phyloP scores from a whole-genome alignment of 768 basidiomycete species.

The Steccherinum ochraceum region DNA sequence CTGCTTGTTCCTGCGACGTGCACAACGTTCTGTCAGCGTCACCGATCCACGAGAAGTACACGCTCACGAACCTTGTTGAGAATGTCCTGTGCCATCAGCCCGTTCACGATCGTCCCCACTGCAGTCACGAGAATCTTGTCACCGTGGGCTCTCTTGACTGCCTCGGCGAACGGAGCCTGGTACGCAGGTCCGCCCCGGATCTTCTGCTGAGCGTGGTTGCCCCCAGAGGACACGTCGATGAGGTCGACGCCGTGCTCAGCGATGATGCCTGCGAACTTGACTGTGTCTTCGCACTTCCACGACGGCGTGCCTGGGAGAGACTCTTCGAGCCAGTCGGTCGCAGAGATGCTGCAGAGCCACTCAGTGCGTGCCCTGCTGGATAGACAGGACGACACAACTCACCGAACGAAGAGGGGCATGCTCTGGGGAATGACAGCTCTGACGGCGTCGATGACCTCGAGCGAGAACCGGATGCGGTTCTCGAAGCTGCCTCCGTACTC shows the following conservation, averaged over 20 bases:
- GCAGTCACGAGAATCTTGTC: constrained; percentile 38
- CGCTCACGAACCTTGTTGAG: constrained; percentile 37
- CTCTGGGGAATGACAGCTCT: constrained; percentile 50
- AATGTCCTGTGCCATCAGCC: constrained; percentile 48
- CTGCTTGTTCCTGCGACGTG: constrained; percentile 48
- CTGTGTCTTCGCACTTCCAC: constrained; percentile 67
- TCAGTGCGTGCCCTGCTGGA: too few relatives aligned
- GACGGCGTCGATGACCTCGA: constrained; percentile 37
- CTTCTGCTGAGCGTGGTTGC: constrained; percentile 44
- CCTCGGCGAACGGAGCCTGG: constrained; percentile 9
- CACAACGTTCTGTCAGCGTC: not conserved
- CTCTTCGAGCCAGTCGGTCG: constrained; percentile 66
- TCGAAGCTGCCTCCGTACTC: constrained; percentile 40
- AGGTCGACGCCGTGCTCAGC: constrained; percentile 66
- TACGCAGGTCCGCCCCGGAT: constrained; percentile 29
- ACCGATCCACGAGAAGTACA: not conserved
- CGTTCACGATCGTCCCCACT: constrained; percentile 56
- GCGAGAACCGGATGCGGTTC: constrained; percentile 35
- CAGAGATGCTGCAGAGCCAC: constrained; percentile 44
- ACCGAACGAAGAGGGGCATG: constrained; percentile 73
- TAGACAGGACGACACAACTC: too few relatives aligned
- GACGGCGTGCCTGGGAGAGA: constrained; percentile 49
- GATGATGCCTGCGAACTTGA: constrained; percentile 49
- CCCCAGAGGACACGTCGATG: constrained; percentile 66
- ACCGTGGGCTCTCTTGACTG: constrained; percentile 38